Percentiles rank a stretch among this genome's conserved stretches.
Conservation (phyloP, 257 asterid species). For the Salvia splendens region DNA sequence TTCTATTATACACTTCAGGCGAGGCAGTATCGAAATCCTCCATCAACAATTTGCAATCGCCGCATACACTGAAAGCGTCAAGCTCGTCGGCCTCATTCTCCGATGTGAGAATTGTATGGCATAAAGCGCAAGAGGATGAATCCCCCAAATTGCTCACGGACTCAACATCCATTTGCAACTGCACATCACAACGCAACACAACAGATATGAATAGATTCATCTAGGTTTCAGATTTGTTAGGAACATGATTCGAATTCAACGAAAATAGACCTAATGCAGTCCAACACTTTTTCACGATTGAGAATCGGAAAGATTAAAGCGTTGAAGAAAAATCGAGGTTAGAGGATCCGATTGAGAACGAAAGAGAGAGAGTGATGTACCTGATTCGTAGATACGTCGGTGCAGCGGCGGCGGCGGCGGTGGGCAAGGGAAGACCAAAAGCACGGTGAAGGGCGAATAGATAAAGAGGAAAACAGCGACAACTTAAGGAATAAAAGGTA, state of each 20-base stretch:
- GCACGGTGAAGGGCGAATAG: conserved; percentile 14
- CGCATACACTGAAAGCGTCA: conserved; percentile 56
- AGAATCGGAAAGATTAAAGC: neutral
- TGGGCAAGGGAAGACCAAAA: conserved; percentile 10
- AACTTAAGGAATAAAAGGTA: conserved; percentile 14
- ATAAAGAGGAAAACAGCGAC: neutral
- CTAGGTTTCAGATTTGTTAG: too few relatives aligned
- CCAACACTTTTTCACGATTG: conserved; percentile 2
- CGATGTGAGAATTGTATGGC: conserved; percentile 49
- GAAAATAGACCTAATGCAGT: conserved; percentile 12
- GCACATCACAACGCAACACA: conserved; percentile 19
- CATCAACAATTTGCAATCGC: conserved; percentile 76
- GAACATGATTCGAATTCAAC: neutral
- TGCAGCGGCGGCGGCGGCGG: neutral
- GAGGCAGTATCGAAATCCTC: conserved; percentile 65
- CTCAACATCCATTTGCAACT: conserved; percentile 52
- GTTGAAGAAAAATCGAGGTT: conserved; percentile 4
- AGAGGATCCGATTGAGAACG: conserved; percentile 21
- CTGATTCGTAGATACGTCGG: conserved; percentile 12
- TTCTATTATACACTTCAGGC: conserved; percentile 47
- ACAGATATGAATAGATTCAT: too few relatives aligned
- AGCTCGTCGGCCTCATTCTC: conserved; percentile 48
- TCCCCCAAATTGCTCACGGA: conserved; percentile 47
- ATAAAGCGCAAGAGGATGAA: conserved; percentile 59
- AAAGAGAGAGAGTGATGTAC: conserved; percentile 4